Base-by-base conservation (phyloP, 352 stramenopile species). In the Globisporangium perplexum region DNA sequence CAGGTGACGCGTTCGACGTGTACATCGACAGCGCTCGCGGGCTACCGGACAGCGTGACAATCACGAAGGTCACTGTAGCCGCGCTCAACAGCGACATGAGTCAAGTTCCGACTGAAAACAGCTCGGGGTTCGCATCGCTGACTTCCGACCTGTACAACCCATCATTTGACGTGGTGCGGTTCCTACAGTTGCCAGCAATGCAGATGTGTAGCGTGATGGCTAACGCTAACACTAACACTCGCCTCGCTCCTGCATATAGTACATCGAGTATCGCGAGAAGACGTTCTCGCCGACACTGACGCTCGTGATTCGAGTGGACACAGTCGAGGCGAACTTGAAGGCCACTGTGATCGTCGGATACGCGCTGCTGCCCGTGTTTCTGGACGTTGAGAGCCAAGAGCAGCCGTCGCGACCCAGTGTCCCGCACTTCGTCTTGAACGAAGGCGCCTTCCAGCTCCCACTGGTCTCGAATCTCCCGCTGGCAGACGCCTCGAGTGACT, bases 291-390 rank as follows among this genome's bases (percentile, higher is more conserved):
- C 86, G 30, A 93, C 78, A 1, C 60, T 89, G 28, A 95, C 84
- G n/a, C 58, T 96, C 17, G 54, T 96, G 28, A 72, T 96, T 36
- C 80, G 88, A 20, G 46, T 97, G 12, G 88, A 96, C 43, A 95
- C 86, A 1, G 57, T 96, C 35, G 77, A 96, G 48, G 15, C 64
- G 2, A 47, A 54, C 28, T 83, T 69, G 8, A 83, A 76, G 45
- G 50, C 64, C 20, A 60, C 79, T 7, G 65, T 73, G 12, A 91
- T 88, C 18, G 50, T 96, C 26, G 88, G 84, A 7, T 97, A 97
- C 50, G 64, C 74, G 1, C 42, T 74, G 0, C 60, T 94, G 18
- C 65, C 86, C 2, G 59, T 87, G 3, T 97, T 97, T 59, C 48
- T 93, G 11, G 74, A 95, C 50, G 50, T 59, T 6, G 80, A 89